phyloP scores from a whole-genome alignment of 2,329 filamentous ascomycete species.

The Diplocarpon mali region DNA sequence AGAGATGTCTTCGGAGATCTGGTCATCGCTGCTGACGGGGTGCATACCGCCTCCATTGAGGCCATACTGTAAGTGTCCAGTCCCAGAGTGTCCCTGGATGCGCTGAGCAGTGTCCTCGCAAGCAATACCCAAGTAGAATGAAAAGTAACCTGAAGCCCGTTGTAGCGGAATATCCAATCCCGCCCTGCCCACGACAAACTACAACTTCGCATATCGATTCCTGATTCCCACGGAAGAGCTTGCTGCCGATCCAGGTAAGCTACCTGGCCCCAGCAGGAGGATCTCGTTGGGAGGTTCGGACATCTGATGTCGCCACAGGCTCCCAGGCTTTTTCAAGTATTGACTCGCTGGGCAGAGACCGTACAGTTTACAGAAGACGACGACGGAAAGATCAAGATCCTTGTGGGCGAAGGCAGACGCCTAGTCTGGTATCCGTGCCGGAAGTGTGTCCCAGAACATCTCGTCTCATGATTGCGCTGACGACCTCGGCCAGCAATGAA shows the following conservation, averaged over 20 bases:
- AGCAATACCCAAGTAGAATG: too few species aligned
- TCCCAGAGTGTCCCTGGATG: background rate
- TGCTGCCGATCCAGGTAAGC: conserved; percentile 17
- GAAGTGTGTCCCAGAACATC: conserved; percentile 12
- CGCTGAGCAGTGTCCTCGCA: too few species aligned
- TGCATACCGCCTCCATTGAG: conserved; percentile 21
- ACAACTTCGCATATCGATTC: conserved; percentile 26
- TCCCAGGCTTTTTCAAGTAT: background rate
- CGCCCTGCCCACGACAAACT: conserved; percentile 10
- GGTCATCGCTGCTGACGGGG: conserved; percentile 30
- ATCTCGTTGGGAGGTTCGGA: too few species aligned
- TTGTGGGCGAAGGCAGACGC: conserved; percentile 29
- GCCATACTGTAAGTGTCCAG: conserved; percentile 1
- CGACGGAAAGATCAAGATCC: conserved; percentile 20
- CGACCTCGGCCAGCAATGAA: conserved; percentile 25
- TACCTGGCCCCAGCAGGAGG: too few species aligned
- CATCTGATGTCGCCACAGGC: too few species aligned
- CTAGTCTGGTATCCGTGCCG: conserved; percentile 38
- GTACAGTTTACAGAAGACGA: conserved; percentile 22
- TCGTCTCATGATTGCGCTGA: background rate
- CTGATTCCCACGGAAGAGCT: conserved; percentile 23
- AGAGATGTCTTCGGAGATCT: conserved; percentile 27
- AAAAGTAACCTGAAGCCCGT: too few species aligned
- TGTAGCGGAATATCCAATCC: conserved; percentile 1
- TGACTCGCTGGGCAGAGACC: conserved; percentile 16